Evolutionary conservation across 2,329 filamentous ascomycete genomes (phyloP), one percentile per base, ranked within the genome.

Genomic region (Podosphaera aphanis): DNA sequence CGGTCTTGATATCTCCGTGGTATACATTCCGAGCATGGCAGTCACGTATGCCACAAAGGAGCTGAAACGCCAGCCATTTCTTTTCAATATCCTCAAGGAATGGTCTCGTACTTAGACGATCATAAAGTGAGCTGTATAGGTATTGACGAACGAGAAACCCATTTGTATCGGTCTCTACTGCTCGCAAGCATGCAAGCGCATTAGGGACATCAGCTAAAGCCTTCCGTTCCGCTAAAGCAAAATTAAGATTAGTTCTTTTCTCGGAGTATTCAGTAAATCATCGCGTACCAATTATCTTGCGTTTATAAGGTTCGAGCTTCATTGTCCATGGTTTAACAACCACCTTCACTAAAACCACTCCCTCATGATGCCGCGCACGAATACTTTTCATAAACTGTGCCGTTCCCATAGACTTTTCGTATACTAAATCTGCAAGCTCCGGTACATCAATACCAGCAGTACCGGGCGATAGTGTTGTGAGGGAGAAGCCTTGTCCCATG

Each of bases 41-140:
- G 62, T 98, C 92, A 47, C 86, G 77, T 48, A 98, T 67, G 2
- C 83, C 86, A 61, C 85, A 94, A 10, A 98, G 71, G 2, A 98
- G 71, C 64, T 98, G 90, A 56, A 93, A 98, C 0, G 88, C 83
- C 44, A 98, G 72, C 90, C 90, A 98, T 65, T 93, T 94, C 70
- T 94, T 95, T 62, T 98, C 90, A 52, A 98, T 90, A 52, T 93
- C 83, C 62, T 98, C 92, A 8, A 95, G 68, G 55, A 98, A 98
- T 0, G 90, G 92, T 6, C 92, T 77, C 7, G 90, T 98, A 62
- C 90, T 93, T 62, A 98, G 76, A 46, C 90, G 82, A 64, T 98
- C 90, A 64, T 98, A 98, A 3, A 98, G 71, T 20, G 90, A 95
- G 66, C 82, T 94, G 63, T 95, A 90, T 49, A 95, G 77, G 60